Evolutionary conservation across 2,329 filamentous ascomycete species (phyloP).

Genomic region (Penicillium crustosum): DNA sequence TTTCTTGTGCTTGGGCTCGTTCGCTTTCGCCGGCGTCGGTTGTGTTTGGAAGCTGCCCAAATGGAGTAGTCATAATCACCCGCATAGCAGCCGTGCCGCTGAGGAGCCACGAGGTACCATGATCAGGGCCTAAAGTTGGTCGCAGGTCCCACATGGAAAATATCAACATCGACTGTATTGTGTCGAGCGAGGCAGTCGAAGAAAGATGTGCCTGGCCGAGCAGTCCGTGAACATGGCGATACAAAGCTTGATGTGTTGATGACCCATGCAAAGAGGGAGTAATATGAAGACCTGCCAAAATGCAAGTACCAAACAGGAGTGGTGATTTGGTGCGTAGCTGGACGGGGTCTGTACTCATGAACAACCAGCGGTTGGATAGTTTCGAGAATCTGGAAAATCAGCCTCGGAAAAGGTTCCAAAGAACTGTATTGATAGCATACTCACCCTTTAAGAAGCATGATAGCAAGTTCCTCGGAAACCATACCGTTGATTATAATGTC

Average conservation of each 20-base stretch:
- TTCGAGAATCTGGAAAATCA: background rate
- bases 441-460: background rate
- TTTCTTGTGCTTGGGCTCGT: background rate
- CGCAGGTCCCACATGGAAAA: background rate
- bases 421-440: background rate
- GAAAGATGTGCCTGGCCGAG: background rate
- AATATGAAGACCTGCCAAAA: background rate
- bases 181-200: background rate
- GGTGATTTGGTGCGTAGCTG: background rate
- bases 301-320: background rate
- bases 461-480: background rate
- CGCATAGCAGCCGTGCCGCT: background rate
- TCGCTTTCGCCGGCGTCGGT: background rate
- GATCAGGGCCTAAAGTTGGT: background rate
- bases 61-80: background rate
- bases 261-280: background rate
- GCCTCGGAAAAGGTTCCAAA: background rate
- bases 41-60: background rate
- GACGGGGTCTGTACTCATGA: background rate
- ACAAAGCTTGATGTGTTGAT: background rate
- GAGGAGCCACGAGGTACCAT: background rate
- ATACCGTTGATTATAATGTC: background rate
- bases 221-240: background rate
- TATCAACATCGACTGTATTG: background rate
- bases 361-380: background rate